A percentile compares a stretch with the other conserved stretches of the same genome.
Evolutionary conservation across 2,329 filamentous ascomycete genomes (phyloP).

Genomic region (Paecilomyces variotii): DNA sequence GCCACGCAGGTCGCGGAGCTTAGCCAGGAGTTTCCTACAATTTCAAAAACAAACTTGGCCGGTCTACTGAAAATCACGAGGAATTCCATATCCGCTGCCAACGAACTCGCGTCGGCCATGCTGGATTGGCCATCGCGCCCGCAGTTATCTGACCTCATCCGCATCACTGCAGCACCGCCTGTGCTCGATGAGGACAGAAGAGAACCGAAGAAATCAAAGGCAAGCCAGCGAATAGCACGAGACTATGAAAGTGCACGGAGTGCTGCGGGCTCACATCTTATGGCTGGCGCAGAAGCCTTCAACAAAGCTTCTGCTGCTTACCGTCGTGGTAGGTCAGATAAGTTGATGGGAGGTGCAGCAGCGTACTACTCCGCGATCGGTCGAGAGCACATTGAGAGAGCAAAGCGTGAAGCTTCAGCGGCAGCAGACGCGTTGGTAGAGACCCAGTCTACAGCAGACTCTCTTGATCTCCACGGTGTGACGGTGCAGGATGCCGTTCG

Average conservation of each 20-base stretch:
- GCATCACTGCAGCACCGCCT: slow-evolving; percentile 29
- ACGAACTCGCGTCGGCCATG: slow-evolving; percentile 52
- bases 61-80: slow-evolving; percentile 50
- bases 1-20: slow-evolving; percentile 47
- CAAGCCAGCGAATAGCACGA: slow-evolving; percentile 4
- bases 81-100: slow-evolving; percentile 50
- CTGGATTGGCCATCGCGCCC: slow-evolving; percentile 26
- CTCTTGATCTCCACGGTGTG: slow-evolving; percentile 77
- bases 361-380: slow-evolving; percentile 66
- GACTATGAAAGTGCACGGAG: slow-evolving; percentile 22
- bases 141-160: slow-evolving; percentile 32
- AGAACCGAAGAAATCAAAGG: background rate
- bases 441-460: slow-evolving; percentile 51
- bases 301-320: slow-evolving; percentile 51
- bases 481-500: slow-evolving; percentile 71
- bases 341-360: slow-evolving; percentile 65
- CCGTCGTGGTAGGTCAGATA: slow-evolving; percentile 59
- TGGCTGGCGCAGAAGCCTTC: slow-evolving; percentile 45
- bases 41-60: slow-evolving; percentile 42
- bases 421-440: slow-evolving; percentile 65
- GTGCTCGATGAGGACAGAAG: slow-evolving; percentile 11
- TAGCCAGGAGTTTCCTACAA: slow-evolving; percentile 44
- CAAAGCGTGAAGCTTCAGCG: slow-evolving; percentile 52
- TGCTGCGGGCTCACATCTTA: slow-evolving; percentile 38
- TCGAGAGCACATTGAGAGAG: slow-evolving; percentile 53